These are phyloP conservation scores for Apostasia ramifera DNA, from an alignment of 106 monocot species.

Conservation along the genomic window DNA sequence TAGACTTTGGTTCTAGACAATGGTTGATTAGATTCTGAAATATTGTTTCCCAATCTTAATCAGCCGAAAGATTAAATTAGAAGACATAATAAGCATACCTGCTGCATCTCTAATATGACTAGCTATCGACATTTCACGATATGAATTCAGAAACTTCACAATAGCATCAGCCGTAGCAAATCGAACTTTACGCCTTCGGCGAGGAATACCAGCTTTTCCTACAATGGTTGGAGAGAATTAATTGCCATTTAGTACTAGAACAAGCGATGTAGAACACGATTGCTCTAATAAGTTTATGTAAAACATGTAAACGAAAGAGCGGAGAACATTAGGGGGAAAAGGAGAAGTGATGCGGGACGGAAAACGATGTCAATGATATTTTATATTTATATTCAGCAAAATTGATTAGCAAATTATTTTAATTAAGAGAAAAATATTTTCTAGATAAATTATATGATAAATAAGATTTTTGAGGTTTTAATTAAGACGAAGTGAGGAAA, in stretches of 20 bases:
- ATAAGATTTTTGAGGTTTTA: no score
- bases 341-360: no score
- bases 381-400: not conserved
- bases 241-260: not conserved
- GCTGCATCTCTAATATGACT: not conserved
- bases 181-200: not conserved
- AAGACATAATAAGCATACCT: not conserved
- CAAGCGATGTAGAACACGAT: not conserved
- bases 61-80: no score
- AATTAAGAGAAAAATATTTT: no score
- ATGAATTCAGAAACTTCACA: not conserved
- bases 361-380: not conserved
- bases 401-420: no score
- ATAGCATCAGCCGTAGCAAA: not conserved
- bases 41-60: not conserved
- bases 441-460: no score
- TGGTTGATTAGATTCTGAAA: not conserved
- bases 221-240: not conserved
- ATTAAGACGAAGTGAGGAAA: no score
- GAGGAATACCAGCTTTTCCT: not conserved
- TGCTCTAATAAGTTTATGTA: not conserved
- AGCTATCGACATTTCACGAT: not conserved
- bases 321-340: not conserved
- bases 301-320: not conserved
- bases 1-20: not conserved